These are phyloP conservation scores for Diaporthe sp. DNA, from an alignment of 2,329 filamentous ascomycete genomes.

Conservation along the genomic window DNA sequence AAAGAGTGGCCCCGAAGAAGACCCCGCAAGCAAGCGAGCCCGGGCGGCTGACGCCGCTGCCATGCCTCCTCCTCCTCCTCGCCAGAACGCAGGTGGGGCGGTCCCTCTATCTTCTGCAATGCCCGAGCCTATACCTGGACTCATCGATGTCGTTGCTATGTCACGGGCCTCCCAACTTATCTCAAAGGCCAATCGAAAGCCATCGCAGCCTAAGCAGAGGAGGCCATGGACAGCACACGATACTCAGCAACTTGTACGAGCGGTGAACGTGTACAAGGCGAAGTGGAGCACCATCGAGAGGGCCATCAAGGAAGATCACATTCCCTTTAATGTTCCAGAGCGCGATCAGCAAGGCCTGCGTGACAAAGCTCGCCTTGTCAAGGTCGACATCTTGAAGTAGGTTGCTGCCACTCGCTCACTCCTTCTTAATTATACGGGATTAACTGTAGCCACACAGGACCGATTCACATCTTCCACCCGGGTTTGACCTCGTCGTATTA, in stretches of 20 bases:
- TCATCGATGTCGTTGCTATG: conserved; percentile 44
- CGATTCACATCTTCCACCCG: conserved; percentile 58
- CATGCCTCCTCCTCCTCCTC: conserved; percentile 34
- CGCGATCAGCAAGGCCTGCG: conserved; percentile 69
- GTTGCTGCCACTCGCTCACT: conserved; percentile 34
- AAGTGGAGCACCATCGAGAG: conserved; percentile 55
- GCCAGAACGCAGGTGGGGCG: conserved; percentile 12
- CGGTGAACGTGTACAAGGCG: conserved; percentile 54
- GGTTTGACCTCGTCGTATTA: conserved; percentile 64
- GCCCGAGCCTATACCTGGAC: conserved; percentile 1
- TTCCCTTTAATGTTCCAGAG: conserved; percentile 53
- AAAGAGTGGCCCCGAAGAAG: conserved; percentile 30
- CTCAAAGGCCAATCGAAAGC: conserved; percentile 46
- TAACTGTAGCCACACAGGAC: conserved; percentile 44
- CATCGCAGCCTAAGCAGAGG: conserved; percentile 50
- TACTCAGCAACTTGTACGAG: conserved; percentile 54
- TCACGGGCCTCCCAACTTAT: conserved; percentile 44
- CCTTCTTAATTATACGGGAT: neutral
- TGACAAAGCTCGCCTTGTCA: conserved; percentile 70
- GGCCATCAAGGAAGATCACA: conserved; percentile 44
- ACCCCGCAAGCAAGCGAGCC: conserved; percentile 31
- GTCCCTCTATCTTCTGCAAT: conserved; percentile 9
- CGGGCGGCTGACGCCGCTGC: conserved; percentile 32
- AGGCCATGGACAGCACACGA: conserved; percentile 59
- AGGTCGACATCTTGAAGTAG: conserved; percentile 63